Evolutionary conservation across 352 stramenopile genomes (phyloP).

Genomic region (Aphanomyces invadans): DNA sequence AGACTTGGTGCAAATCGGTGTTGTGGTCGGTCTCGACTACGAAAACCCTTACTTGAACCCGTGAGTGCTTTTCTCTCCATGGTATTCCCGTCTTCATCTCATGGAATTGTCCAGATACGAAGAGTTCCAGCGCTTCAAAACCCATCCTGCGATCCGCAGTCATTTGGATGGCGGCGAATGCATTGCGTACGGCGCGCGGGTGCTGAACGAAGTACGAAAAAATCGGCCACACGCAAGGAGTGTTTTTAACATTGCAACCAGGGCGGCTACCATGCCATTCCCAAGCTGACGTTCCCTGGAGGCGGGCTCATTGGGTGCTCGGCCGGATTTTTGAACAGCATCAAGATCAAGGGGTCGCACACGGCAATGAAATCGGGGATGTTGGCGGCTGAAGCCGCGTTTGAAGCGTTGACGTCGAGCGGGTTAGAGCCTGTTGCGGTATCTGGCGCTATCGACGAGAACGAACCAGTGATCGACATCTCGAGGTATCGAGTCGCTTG

Average conservation of each 20-base stretch:
- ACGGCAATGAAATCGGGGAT: slow-evolving; percentile 98
- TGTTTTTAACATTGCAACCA: slow-evolving; percentile 77
- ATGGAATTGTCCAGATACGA: slow-evolving; percentile 63
- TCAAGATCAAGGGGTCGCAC: slow-evolving; percentile 99
- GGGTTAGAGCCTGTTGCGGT: slow-evolving; percentile 52
- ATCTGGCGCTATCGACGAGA: slow-evolving; percentile 61
- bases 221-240: no score
- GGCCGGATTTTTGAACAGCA: slow-evolving; percentile 97
- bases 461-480: slow-evolving; percentile 54
- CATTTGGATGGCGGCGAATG: slow-evolving; percentile 95
- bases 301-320: slow-evolving; percentile 94
- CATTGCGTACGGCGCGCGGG: slow-evolving; percentile 95
- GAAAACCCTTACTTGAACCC: slow-evolving; percentile 98
- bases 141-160: slow-evolving; percentile 89
- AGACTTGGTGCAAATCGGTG: slow-evolving; percentile 91
- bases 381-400: slow-evolving; percentile 93
- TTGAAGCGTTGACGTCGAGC: slow-evolving; percentile 70
- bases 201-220: slow-evolving; percentile 68
- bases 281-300: slow-evolving; percentile 97
- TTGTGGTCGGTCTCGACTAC: slow-evolving; percentile 99
- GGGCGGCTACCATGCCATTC: slow-evolving; percentile 96
- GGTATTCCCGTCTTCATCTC: neutral
- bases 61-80: slow-evolving; percentile 25
- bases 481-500: slow-evolving; percentile 30
- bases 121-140: slow-evolving; percentile 99